Evolutionary conservation across 148 eudicot genomes (phyloP), one percentile per base, ranked within the genome.

Genomic region (Rhododendron vialii): DNA sequence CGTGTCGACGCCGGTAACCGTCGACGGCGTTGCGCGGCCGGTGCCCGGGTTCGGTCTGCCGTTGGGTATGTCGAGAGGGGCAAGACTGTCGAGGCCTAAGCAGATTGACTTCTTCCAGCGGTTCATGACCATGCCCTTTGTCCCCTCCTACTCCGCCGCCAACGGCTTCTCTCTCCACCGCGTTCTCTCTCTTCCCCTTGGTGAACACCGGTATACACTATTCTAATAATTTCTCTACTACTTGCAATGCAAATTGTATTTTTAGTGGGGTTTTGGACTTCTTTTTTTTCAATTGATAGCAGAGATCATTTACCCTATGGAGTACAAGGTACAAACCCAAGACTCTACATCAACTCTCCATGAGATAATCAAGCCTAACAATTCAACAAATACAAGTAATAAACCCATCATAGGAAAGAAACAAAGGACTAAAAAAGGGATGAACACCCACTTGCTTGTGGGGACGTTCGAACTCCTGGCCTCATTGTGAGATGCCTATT

Each of bases 21-120:
- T 96, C 24, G 92, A 93, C 80, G 99, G 95, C 0, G 92, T 91
- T 3, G 95, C 98, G 47, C 92, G 95, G 1, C 93, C 98, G 8
- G 85, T 89, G 35, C 88, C 95, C n/a, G 91, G 86, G 1, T 88
- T 87, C 77, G 86, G 90, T n/a, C 89, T 95, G 18, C 98, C 98
- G 0, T 73, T 94, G 90, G 98, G 97, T 0, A 93, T 94, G 0
- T 24, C 93, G 0, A 87, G 98, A 81, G 98, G 97, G 3, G 87
- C 92, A 17, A 86, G 85, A 33, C 93, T 96, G 11, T 88, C 95
- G 1, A 86, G 98, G 80, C 95, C 93, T 41, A 94, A 92, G 86
- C 99, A 96, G 84, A 75, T 93, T 20, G 92, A 59, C 65, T 96
- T 96, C 92, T 86, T 96, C 83, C 99, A 96, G 88, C 89, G 91